Percentiles rank a stretch among this genome's conserved stretches.
These are phyloP conservation scores for Penicillium macrosclerotiorum DNA, from an alignment of 495 filamentous ascomycete species.

Conservation along the genomic window DNA sequence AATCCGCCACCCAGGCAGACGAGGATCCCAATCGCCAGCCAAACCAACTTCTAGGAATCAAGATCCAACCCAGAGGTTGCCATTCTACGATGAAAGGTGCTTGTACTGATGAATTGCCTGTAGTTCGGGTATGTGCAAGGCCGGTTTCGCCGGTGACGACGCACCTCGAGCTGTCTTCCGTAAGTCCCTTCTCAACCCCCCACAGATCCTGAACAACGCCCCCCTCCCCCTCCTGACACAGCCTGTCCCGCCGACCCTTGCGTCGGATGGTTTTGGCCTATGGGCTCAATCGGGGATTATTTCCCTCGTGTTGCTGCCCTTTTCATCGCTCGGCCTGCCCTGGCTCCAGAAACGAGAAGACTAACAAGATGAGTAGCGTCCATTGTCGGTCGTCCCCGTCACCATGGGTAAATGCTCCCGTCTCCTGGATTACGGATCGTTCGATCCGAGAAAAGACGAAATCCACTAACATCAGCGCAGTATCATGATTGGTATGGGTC, in stretches of 20 bases:
- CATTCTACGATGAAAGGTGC: slow-evolving; percentile 1
- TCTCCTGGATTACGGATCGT: not conserved
- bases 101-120: slow-evolving; percentile 48
- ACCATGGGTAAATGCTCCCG: slow-evolving; percentile 86
- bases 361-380: slow-evolving; percentile 63
- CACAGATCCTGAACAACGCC: slow-evolving; percentile 11
- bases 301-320: not conserved
- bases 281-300: slow-evolving; percentile 1
- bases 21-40: slow-evolving; percentile 18
- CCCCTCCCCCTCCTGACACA: slow-evolving; percentile 12
- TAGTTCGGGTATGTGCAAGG: slow-evolving; percentile 99
- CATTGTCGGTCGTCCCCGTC: slow-evolving; percentile 98
- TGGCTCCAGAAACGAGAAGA: slow-evolving; percentile 8
- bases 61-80: not conserved
- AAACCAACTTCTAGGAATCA: slow-evolving; percentile 4
- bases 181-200: slow-evolving; percentile 70
- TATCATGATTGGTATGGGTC: slow-evolving; percentile 99
- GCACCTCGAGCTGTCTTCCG: slow-evolving; percentile 99
- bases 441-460: slow-evolving; percentile 1
- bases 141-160: slow-evolving; percentile 99
- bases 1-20: slow-evolving; percentile 16
- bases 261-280: slow-evolving; percentile 16
- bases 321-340: no score
- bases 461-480: slow-evolving; percentile 48
- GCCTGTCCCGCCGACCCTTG: slow-evolving; percentile 28